Base-by-base conservation (phyloP, 805 yeast species). In the Jamesozyma gamospora region DNA sequence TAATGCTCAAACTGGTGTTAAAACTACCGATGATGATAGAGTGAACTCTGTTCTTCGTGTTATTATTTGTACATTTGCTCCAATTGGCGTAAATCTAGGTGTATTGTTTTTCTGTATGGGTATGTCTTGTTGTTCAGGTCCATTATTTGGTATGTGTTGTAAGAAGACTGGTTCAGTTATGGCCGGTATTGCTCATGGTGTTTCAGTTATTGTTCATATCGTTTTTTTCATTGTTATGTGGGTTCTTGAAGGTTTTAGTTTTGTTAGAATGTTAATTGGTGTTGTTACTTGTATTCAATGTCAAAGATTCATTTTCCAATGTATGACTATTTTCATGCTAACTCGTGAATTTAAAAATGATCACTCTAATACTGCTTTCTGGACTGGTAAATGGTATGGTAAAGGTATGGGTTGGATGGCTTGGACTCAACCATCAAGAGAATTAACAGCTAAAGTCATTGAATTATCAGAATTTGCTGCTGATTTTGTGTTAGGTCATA, bases 331-430 rank as follows among this genome's bases (percentile, higher is more conserved):
- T 39, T 64, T 77, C 50, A 68, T 79, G 64, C 71, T 94, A 59
- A 85, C 96, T 39, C 79, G 98, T 71, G 99, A 92, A 69, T 87
- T 87, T 72, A 86, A 86, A 79, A 84, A 83, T 55, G 96, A 90
- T 66, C 85, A 80, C 59, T 72, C 97, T 28, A 92, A 92, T 70
- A 82, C 94, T 53, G 97, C 98, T 24, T 92, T 94, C 94, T 92
- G 99, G 99, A 84, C 95, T 42, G 99, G 99, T 74, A 88, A 87
- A 67, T 92, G 99, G 99, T 87, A 88, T 64, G 92, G 94, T 43
- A 72, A 84, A 44, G 92, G 95, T 58, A 67, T 90, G 65, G 98
- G 97, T 44, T 78, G 80, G 77, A 77, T 81, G 74, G 95, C 96
- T 16, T 75, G 83, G 72, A 80, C 97, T 27, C 97, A 90, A 70